Evolutionary conservation across 2,329 filamentous ascomycete genomes (phyloP), one percentile per base, ranked within the genome.

Genomic region (Colletotrichum sp.): DNA sequence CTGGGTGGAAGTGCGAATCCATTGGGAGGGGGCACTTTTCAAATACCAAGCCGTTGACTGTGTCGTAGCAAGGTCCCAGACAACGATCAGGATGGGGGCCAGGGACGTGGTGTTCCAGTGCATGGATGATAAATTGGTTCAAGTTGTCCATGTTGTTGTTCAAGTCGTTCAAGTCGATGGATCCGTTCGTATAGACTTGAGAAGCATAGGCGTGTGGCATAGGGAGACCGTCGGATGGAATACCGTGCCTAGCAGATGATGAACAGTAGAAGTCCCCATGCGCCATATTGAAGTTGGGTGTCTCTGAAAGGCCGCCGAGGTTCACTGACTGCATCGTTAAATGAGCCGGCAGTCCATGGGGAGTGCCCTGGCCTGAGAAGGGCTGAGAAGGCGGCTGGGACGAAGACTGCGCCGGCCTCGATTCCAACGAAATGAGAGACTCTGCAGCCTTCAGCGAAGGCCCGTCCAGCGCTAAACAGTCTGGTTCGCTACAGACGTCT

Each of bases 401-500:
- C 44, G 9, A n/a, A n/a, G 44, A 52, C 44, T 21, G n/a, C 12
- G 44, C 44, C 44, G 44, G n/a, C 44, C 44, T 52, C n/a, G n/a
- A 21, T 13, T 21, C n/a, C 44, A 52, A 24, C n/a, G n/a, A 52
- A 21, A 8, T 21, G n/a, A 52, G 44, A 21, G 44, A 52, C 44
- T 21, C 6, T 52, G 44, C 44, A 52, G 44, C 36, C 69, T 16
- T 69, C 69, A 26, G 63, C 21, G 8, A 70, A 24, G 52, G 69
- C 24, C 72, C 49, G 60, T 52, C 44, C n/a, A 52, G 30, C 28
- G 36, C 78, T 32, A 82, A 76, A 75, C 85, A 87, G 72, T 81
- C 80, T 16, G 77, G 79, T 69, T 87, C 82, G 21, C 80, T 84
- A 76, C 86, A 87, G n/a, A 80, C 80, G 28, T 85, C 83, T 6